A percentile compares a stretch with the other conserved stretches of the same genome.
phyloP scores from a whole-genome alignment of 805 yeast genomes.

The Yamadazyma sp. region DNA sequence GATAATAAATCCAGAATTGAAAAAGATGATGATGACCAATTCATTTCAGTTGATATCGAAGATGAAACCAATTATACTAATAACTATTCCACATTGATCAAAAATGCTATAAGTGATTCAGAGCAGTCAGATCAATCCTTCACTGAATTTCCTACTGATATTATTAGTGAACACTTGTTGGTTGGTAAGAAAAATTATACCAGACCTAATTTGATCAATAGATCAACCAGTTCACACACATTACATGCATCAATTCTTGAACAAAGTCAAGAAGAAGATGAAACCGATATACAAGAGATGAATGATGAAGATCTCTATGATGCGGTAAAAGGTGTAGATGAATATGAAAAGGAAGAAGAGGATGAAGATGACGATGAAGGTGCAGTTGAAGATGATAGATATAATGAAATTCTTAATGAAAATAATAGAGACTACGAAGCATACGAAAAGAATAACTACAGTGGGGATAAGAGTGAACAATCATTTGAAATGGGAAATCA shows the following conservation, averaged over 20 bases:
- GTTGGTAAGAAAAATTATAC: constrained; percentile 23
- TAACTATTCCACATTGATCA: constrained; percentile 11
- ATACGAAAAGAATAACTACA: too few species aligned
- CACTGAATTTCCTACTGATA: constrained; percentile 16
- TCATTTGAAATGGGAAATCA: background rate
- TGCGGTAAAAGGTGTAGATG: too few species aligned
- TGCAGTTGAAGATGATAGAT: too few species aligned
- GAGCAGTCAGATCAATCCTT: constrained; percentile 6
- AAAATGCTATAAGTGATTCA: constrained; percentile 11
- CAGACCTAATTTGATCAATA: constrained; percentile 24
- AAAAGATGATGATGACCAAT: constrained; percentile 12
- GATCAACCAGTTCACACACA: too few species aligned
- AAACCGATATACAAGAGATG: background rate
- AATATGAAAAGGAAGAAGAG: too few species aligned
- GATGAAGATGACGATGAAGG: too few species aligned
- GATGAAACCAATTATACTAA: constrained; percentile 10
- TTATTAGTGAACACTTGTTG: constrained; percentile 27
- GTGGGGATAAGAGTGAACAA: background rate
- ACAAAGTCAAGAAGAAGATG: too few species aligned
- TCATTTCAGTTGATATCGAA: constrained; percentile 20
- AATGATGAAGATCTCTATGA: constrained; percentile 1
- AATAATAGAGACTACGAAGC: too few species aligned
- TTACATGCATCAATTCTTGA: too few species aligned
- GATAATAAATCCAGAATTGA: background rate
- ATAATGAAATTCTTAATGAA: too few species aligned